phyloP scores from a whole-genome alignment of 495 filamentous ascomycete species.

The Cladorrhinum samala region DNA sequence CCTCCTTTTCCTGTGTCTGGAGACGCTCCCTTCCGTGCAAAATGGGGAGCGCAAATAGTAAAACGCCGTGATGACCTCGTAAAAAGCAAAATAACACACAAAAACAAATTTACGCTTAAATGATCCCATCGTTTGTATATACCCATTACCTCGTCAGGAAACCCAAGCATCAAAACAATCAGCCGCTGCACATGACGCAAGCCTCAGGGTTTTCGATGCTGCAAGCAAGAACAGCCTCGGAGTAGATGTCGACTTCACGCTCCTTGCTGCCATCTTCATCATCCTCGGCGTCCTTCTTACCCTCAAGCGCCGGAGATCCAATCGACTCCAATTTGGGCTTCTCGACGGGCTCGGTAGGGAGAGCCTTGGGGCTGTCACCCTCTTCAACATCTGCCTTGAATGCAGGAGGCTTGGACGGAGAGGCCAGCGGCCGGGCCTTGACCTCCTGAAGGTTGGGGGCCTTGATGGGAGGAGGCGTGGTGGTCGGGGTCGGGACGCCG shows the following conservation, averaged over 20 bases:
- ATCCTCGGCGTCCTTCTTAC: conserved; percentile 51
- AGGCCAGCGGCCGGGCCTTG: conserved; percentile 37
- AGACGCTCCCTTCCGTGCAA: not conserved
- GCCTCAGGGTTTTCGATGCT: conserved; percentile 89
- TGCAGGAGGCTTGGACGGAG: conserved; percentile 42
- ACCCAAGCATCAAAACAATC: conserved; percentile 7
- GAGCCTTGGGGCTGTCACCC: conserved; percentile 66
- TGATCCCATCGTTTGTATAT: not conserved
- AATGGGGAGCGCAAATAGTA: not conserved
- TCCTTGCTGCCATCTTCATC: conserved; percentile 57
- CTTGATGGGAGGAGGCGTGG: conserved; percentile 50
- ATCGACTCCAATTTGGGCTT: conserved; percentile 53
- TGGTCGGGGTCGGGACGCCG: conserved; percentile 55
- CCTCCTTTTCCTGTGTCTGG: not conserved
- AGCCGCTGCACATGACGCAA: conserved; percentile 89
- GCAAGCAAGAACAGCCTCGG: conserved; percentile 81
- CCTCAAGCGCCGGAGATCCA: conserved; percentile 43
- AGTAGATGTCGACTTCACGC: conserved; percentile 85
- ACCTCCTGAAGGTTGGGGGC: conserved; percentile 27
- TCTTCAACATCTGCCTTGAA: conserved; percentile 67
- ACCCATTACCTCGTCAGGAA: not conserved
- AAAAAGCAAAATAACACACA: not conserved
- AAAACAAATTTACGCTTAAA: not conserved
- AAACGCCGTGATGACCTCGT: not conserved
- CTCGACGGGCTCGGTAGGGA: conserved; percentile 61